Evolutionary conservation across 2,329 filamentous ascomycete genomes (phyloP), one percentile per base, ranked within the genome.

Genomic region (Bipolaris gigantea): DNA sequence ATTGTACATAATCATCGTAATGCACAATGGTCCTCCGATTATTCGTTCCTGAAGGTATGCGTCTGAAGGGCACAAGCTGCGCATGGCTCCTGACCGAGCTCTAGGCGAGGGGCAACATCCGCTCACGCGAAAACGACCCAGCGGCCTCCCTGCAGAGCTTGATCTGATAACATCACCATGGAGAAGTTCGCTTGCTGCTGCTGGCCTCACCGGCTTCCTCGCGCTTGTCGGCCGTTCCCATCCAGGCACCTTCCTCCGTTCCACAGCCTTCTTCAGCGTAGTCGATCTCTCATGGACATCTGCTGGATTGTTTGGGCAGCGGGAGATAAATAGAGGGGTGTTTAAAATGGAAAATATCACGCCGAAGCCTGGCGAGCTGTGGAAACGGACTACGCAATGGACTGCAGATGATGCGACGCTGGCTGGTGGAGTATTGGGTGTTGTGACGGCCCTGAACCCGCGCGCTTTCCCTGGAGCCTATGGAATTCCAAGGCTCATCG

Each of bases 11-110:
- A 19, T 15, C 30, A 19, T 25, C 34, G 30, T 19, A 49, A 23
- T 10, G 23, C 38, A 65, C 41, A 9, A 67, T 66, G 62, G 65
- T 66, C 47, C 61, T 66, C 47, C 62, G 60, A 27, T 46, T 67
- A 15, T 63, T 62, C 36, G 55, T 66, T n/a, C 59, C 65, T 35
- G 61, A 60, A 59, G 65, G 65, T 63, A 42, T 19, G 48, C 39
- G 34, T 6, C 13, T 27, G 0, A 13, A 40, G 32, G 10, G 10
- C 19, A 25, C 21, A 36, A 19, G 9, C 33, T 10, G 1, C 18
- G 11, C 43, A 4, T 41, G 36, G 13, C 21, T 10, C 30, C 54
- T 65, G 47, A 67, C 50, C 10, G 5, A 27, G 16, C 2, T 8
- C 5, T 25, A 66, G 65, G 65, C 27, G 64, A 67, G 32, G 62